Conservation (phyloP, 306 rosid genomes). For the Vigna angularis region DNA sequence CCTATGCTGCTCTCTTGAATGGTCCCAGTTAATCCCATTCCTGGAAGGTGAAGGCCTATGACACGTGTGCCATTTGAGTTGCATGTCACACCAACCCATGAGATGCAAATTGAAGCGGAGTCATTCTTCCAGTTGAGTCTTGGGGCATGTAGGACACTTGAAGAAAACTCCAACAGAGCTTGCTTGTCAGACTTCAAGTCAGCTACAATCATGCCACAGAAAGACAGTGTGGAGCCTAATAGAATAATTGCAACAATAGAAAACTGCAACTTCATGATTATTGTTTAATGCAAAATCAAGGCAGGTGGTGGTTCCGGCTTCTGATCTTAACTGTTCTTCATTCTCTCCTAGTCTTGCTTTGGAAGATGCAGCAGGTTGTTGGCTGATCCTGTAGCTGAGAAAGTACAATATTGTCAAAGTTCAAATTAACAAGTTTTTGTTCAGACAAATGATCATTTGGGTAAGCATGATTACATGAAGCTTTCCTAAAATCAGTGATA, state of each 20-base stretch:
- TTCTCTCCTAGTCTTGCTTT: slow-evolving; percentile 50
- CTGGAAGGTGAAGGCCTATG: slow-evolving; percentile 72
- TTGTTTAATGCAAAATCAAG: slow-evolving; percentile 42
- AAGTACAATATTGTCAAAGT: slow-evolving; percentile 33
- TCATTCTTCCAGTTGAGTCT: slow-evolving; percentile 83
- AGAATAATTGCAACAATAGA: slow-evolving; percentile 48
- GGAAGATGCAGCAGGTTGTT: slow-evolving; percentile 44
- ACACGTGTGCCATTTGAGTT: slow-evolving; percentile 57
- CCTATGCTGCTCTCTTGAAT: slow-evolving; percentile 67
- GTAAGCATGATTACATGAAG: slow-evolving; percentile 25
- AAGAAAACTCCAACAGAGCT: slow-evolving; percentile 71
- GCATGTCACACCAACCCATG: slow-evolving; percentile 82
- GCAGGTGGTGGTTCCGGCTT: slow-evolving; percentile 40
- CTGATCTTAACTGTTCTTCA: slow-evolving; percentile 47
- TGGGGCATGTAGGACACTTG: slow-evolving; percentile 55
- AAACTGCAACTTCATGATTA: slow-evolving; percentile 57
- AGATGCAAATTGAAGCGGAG: slow-evolving; percentile 60
- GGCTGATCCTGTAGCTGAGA: slow-evolving; percentile 40
- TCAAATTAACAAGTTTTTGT: not conserved
- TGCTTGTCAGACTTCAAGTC: slow-evolving; percentile 72
- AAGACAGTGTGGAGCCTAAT: slow-evolving; percentile 37
- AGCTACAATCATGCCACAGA: slow-evolving; percentile 45
- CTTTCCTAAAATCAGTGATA: slow-evolving; percentile 14
- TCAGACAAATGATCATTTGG: slow-evolving; percentile 3
- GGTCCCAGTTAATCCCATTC: slow-evolving; percentile 63